phyloP scores from a whole-genome alignment of 192 early-diverging fungal species.

The Haplosporangium gracile region DNA sequence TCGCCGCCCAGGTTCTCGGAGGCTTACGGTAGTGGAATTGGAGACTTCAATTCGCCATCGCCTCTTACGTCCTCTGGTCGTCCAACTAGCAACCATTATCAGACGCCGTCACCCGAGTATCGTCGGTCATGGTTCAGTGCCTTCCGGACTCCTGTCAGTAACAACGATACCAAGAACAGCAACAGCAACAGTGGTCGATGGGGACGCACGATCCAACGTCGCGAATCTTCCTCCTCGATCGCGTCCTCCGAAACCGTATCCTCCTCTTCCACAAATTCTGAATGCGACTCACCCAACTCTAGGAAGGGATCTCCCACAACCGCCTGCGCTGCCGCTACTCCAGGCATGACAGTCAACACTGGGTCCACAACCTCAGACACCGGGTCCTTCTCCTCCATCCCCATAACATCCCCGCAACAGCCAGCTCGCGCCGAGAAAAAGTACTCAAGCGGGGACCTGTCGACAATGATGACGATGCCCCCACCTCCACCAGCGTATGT shows the following conservation, averaged over 20 bases:
- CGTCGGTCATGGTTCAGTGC: constrained; percentile 16
- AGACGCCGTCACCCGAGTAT: constrained; percentile 19
- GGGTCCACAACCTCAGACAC: background rate
- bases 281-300: background rate
- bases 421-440: background rate
- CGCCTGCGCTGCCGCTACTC: background rate
- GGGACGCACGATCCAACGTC: constrained; percentile 15
- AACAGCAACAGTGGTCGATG: background rate
- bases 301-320: background rate
- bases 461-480: background rate
- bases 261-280: constrained; percentile 20
- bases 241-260: constrained; percentile 35
- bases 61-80: background rate
- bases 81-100: background rate
- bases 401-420: background rate
- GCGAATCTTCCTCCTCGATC: constrained; percentile 20
- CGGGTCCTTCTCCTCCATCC: background rate
- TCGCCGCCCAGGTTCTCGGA: constrained; percentile 17
- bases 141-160: background rate
- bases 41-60: background rate
- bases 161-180: background rate
- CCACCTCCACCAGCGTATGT: constrained; percentile 32
- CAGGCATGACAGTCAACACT: background rate
- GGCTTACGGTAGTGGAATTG: background rate
- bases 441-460: background rate